Base-by-base conservation (phyloP, 225 moss, liverwort and hornwort species). In the Sphagnum tenellum region DNA sequence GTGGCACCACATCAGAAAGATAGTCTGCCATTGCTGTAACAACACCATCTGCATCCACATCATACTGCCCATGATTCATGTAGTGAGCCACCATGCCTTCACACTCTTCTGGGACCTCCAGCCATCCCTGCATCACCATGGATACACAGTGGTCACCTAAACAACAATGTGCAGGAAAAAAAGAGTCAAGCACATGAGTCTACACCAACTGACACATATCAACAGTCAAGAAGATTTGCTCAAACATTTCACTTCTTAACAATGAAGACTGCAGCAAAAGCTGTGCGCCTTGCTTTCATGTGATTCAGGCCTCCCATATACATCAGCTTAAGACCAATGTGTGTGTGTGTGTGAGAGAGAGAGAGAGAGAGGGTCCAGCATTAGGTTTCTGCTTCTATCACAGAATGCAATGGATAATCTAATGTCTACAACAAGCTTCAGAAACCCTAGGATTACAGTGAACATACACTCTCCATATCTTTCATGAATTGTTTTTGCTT, bases 21-120 rank as follows among this genome's bases (percentile, higher is more conserved):
- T 73, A 83, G 48, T 80, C 72, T 63, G 66, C 67, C 45, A 66
- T 73, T 8, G 82, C 75, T 45, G 72, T 59, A 7, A 80, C 82
- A 48, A 80, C 81, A 47, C 76, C 82, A 59, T 79, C 79, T 56
- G 76, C 73, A 47, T 78, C 67, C 76, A 82, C 64, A 72, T 77
- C 75, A 66, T 95, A 95, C 68, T 95, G 92, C 46, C 92, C 92
- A 56, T 81, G 69, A 11, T 95, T 84, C 89, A 95, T 88, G 70
- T 95, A 95, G 0, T 71, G 77, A 68, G 78, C 76, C 69, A 95
- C 81, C 57, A 79, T 65, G 14, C 75, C 68, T 46, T 95, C 92
- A 57, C 95, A 95, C 51, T 78, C 78, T 49, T 83, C 81, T 8
- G 76, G 78, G 10, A 92, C 84, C 47, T 84, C 79, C 72, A 88